Conservation (phyloP, 2,329 filamentous ascomycete genomes). For the Westerdykella ornata region DNA sequence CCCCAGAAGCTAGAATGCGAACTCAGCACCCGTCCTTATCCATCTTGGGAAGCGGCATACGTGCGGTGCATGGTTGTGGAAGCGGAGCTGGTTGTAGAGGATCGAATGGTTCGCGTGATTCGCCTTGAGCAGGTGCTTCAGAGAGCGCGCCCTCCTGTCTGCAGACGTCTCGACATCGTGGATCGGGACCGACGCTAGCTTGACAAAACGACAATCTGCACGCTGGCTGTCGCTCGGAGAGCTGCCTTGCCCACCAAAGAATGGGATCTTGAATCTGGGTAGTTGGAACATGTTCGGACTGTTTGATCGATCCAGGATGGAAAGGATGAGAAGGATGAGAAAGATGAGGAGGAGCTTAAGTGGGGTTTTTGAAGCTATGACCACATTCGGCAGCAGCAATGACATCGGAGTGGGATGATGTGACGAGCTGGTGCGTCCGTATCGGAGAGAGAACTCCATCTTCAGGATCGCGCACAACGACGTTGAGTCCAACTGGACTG, state of each 20-base stretch:
- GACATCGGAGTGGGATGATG: background rate
- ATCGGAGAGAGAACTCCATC: background rate
- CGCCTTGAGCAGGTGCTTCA: constrained; percentile 85
- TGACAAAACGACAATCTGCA: constrained; percentile 26
- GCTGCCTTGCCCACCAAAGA: constrained; percentile 1
- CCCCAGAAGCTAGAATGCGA: constrained; percentile 55
- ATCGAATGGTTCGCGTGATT: constrained; percentile 90
- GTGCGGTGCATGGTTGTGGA: constrained; percentile 79
- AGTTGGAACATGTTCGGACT: constrained; percentile 12
- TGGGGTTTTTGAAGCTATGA: background rate
- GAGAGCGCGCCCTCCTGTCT: constrained; percentile 70
- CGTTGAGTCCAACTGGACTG: no score
- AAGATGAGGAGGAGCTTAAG: background rate
- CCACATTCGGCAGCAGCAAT: background rate
- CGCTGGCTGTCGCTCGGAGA: background rate
- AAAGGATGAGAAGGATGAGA: background rate
- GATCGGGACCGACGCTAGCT: constrained; percentile 61
- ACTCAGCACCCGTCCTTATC: constrained; percentile 25
- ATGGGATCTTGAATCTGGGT: constrained; percentile 16
- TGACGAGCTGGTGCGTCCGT: background rate
- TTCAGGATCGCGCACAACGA: background rate
- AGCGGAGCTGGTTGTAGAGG: constrained; percentile 65
- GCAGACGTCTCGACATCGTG: constrained; percentile 73
- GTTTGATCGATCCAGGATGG: background rate
- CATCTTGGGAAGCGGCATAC: constrained; percentile 37